Base-by-base conservation (phyloP, 495 filamentous ascomycete species). In the Penicillium ochrochloron region DNA sequence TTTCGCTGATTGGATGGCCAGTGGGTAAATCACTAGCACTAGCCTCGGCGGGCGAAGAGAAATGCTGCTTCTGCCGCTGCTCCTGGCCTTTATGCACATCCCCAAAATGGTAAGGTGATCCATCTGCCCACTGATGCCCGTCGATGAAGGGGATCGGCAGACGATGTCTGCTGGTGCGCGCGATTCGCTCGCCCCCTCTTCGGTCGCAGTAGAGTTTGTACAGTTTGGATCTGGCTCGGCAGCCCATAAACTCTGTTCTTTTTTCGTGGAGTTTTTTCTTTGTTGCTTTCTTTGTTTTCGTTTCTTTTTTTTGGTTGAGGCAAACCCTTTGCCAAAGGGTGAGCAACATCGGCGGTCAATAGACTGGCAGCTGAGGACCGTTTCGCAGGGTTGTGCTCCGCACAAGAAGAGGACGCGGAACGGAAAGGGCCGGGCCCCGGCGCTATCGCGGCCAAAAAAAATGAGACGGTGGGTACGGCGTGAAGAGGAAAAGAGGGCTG, bases 351-450 rank as follows among this genome's bases (percentile, higher is more conserved):
- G 33, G 31, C 53, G n/a, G 53, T 56, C 19, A 19, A 23, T 35
- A 23, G 33, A 37, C 19, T 35, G 34, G 53, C 33, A 39, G 34
- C 21, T 56, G 53, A 58, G 19, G 35, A 41, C 15, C 6, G 56
- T 23, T 48, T 25, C 33, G 56, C 50, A 59, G 35, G 37, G n/a
- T 42, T 57, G 51, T 29, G 52, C 58, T 39, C 50, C 59, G 58
- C 34, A 66, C 29, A 59, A 59, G 66, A 65, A 70, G 63, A 66
- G 58, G 62, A 67, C 62, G 68, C 76, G 75, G 75, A 65, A 80
- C 78, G 76, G 78, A 77, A 80, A 79, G 78, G 78, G 72, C 77
- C 78, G 76, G 76, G 67, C 75, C 78, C 75, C 68, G 68, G 62
- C 70, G 66, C 68, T 67, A 70, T 67, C 68, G 65, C 59, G 27